Base-by-base conservation (phyloP, 306 rosid species). In the Rosa multiflora region DNA sequence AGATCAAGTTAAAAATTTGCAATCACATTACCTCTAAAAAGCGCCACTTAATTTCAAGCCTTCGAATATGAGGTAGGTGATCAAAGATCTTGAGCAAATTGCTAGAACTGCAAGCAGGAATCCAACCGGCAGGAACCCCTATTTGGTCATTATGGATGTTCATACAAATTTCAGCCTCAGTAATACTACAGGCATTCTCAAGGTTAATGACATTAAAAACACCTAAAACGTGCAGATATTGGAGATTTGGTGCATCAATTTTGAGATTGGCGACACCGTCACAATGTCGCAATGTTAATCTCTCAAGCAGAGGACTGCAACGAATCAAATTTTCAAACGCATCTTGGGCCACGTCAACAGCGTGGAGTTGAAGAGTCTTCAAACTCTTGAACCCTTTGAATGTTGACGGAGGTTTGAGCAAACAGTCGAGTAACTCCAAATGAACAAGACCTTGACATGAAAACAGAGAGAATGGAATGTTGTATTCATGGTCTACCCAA, bases 321-420 rank as follows among this genome's bases (percentile, higher is more conserved):
- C 84, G 67, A 80, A 89, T 80, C 75, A 89, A 72, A 37, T 72
- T 82, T 66, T 85, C 87, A 43, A 85, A 83, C 79, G 29, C 88
- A 80, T 75, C 88, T 76, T 85, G 90, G 69, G 83, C 75, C 82
- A 55, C 20, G 26, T 3, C 18, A 5, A 53, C 61, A 53, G 35
- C 35, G 20, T 0, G 20, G 83, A 90, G 82, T 86, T 82, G 78
- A 86, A 86, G 88, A 74, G 76, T 86, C 81, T 85, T 90, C 82
- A 90, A 86, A 76, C 72, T 86, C 80, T 52, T 79, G 67, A 90
- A 88, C 58, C 89, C 92, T 76, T 62, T 35, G 81, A 88, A 83
- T 7, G 80, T 77, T 44, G 83, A 81, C 1, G 94, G 92, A 70
- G 88, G 92, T 82, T 87, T 75, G 32, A 56, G 29, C 23, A 32